Evolutionary conservation across 1,139 yeast genomes (phyloP).

Genomic region (Saccharomyces hybrid): DNA sequence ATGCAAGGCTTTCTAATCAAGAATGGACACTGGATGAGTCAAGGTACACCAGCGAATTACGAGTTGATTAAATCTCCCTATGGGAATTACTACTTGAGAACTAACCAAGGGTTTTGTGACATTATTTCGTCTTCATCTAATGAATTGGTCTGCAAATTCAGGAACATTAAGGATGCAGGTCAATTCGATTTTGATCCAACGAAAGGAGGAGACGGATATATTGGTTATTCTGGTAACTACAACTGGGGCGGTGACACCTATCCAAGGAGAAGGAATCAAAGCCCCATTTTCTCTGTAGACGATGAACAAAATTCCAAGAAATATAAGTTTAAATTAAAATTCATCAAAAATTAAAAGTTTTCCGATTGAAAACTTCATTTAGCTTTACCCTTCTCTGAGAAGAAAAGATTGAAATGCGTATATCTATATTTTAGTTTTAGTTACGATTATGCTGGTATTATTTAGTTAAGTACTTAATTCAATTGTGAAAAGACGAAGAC

Average conservation of each 20-base stretch:
- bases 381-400: neutral
- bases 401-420: neutral
- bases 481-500: neutral
- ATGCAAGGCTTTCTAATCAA: slow-evolving; percentile 67
- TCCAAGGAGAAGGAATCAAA: slow-evolving; percentile 46
- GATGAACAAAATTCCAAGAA: slow-evolving; percentile 42
- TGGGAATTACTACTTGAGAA: slow-evolving; percentile 62
- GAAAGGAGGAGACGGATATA: slow-evolving; percentile 29
- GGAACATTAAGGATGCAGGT: slow-evolving; percentile 37
- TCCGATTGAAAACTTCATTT: neutral
- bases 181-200: slow-evolving; percentile 48
- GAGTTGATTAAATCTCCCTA: slow-evolving; percentile 47
- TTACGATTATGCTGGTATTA: slow-evolving; percentile 5
- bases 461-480: neutral
- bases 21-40: slow-evolving; percentile 75
- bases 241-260: slow-evolving; percentile 56
- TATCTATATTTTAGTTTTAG: neutral
- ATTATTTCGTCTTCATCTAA: slow-evolving; percentile 33
- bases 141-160: slow-evolving; percentile 33
- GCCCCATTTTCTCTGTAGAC: slow-evolving; percentile 37
- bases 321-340: slow-evolving; percentile 37
- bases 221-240: slow-evolving; percentile 58
- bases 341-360: slow-evolving; percentile 14
- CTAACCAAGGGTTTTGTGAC: slow-evolving; percentile 72
- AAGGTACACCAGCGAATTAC: slow-evolving; percentile 84